These are phyloP conservation scores for Blastobotrys attinorum DNA, from an alignment of 805 yeast species.

Conservation along the genomic window DNA sequence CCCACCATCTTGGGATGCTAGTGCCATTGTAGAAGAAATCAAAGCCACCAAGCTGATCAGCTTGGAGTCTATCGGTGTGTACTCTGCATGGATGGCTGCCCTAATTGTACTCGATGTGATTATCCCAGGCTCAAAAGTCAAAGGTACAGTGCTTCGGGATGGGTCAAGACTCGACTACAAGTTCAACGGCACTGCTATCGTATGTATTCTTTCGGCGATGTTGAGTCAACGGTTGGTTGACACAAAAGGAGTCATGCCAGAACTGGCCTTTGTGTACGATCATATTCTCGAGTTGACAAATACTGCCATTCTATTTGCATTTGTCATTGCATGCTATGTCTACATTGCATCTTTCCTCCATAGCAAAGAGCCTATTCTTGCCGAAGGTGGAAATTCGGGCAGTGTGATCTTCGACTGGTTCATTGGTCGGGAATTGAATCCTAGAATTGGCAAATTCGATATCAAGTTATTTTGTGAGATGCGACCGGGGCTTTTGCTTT, in stretches of 20 bases:
- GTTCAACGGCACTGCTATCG: slow-evolving; percentile 68
- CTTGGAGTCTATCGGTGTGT: slow-evolving; percentile 49
- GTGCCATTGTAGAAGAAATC: slow-evolving; percentile 14
- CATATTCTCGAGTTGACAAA: slow-evolving; percentile 59
- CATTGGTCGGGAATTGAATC: slow-evolving; percentile 93
- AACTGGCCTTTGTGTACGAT: slow-evolving; percentile 65
- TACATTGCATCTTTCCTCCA: slow-evolving; percentile 57
- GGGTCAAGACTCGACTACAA: slow-evolving; percentile 64
- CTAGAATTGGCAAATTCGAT: slow-evolving; percentile 78
- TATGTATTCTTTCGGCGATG: slow-evolving; percentile 31
- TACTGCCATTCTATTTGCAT: slow-evolving; percentile 56
- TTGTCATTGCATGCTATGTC: slow-evolving; percentile 53
- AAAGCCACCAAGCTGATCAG: slow-evolving; percentile 17
- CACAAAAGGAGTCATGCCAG: slow-evolving; percentile 59
- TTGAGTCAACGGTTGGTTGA: slow-evolving; percentile 46
- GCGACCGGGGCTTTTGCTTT: slow-evolving; percentile 86
- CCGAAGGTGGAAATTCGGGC: slow-evolving; percentile 81
- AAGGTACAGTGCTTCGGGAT: slow-evolving; percentile 71
- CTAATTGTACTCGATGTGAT: slow-evolving; percentile 56
- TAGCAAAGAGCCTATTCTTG: slow-evolving; percentile 60
- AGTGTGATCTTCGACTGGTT: slow-evolving; percentile 82
- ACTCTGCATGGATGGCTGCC: slow-evolving; percentile 62
- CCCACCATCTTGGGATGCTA: slow-evolving; percentile 19
- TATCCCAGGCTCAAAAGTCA: slow-evolving; percentile 53
- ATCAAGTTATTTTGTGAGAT: slow-evolving; percentile 88